Evolutionary conservation across 1,284 basidiomycete genomes (phyloP).

Genomic region (Irpex sp.): DNA sequence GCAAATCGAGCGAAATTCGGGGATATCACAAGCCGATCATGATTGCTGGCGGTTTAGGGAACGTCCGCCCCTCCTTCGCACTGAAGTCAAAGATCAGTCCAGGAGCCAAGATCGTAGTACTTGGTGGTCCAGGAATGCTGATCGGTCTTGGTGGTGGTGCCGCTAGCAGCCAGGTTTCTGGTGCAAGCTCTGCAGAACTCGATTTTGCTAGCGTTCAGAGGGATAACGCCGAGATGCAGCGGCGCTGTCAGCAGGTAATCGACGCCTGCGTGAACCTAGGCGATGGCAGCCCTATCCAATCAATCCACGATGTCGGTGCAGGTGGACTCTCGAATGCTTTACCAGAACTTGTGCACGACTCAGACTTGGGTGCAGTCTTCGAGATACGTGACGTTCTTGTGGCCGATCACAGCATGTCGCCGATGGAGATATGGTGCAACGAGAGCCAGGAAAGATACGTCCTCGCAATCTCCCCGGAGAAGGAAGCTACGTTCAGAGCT

Average conservation of each 20-base stretch:
- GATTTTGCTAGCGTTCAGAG: slow-evolving; percentile 98
- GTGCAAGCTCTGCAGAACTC: slow-evolving; percentile 84
- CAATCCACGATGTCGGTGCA: slow-evolving; percentile 97
- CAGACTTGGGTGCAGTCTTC: slow-evolving; percentile 86
- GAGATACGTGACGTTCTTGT: slow-evolving; percentile 94
- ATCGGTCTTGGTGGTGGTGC: slow-evolving; percentile 98
- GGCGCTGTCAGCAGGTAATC: slow-evolving; percentile 96
- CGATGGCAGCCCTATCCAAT: slow-evolving; percentile 81
- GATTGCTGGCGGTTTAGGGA: slow-evolving; percentile 97
- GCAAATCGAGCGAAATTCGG: slow-evolving; percentile 60
- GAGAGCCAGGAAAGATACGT: slow-evolving; percentile 99
- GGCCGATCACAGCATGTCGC: slow-evolving; percentile 92
- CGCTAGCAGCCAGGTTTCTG: slow-evolving; percentile 89
- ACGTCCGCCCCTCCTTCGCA: slow-evolving; percentile 81
- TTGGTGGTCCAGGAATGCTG: slow-evolving; percentile 96
- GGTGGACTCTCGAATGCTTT: slow-evolving; percentile 96
- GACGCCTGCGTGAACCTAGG: slow-evolving; percentile 80
- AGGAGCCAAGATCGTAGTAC: slow-evolving; percentile 86
- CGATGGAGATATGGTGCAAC: slow-evolving; percentile 99
- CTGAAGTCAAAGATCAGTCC: slow-evolving; percentile 72
- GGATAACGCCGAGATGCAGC: slow-evolving; percentile 98
- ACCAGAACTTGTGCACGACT: slow-evolving; percentile 96
- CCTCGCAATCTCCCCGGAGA: slow-evolving; percentile 73
- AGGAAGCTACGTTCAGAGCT: slow-evolving; percentile 59
- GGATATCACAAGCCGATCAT: slow-evolving; percentile 99